Percentiles rank a stretch among this genome's conserved stretches.
Evolutionary conservation across 2,329 filamentous ascomycete genomes (phyloP).

Genomic region (Nemania sp.): DNA sequence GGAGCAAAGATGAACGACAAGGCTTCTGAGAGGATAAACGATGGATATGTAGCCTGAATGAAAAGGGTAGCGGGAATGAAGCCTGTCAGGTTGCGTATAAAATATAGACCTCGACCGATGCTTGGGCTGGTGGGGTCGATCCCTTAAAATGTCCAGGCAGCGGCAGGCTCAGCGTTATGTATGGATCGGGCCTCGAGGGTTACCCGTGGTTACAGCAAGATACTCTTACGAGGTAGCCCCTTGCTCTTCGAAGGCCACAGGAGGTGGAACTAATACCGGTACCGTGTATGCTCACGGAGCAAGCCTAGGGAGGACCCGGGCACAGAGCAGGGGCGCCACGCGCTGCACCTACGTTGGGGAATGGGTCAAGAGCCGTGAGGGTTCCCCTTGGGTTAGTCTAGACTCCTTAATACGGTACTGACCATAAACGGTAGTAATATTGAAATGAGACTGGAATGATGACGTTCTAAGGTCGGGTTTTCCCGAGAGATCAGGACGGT

Average conservation of each 20-base stretch:
- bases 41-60: slow-evolving; percentile 29
- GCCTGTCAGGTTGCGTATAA: slow-evolving; percentile 43
- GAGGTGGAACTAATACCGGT: slow-evolving; percentile 55
- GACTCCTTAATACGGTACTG: slow-evolving; percentile 44
- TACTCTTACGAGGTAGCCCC: slow-evolving; percentile 45
- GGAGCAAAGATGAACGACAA: slow-evolving; percentile 11
- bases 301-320: slow-evolving; percentile 52
- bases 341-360: slow-evolving; percentile 36
- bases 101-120: slow-evolving; percentile 45
- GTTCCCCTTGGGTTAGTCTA: slow-evolving; percentile 37
- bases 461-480: slow-evolving; percentile 42
- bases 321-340: slow-evolving; percentile 49
- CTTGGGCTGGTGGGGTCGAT: slow-evolving; percentile 48
- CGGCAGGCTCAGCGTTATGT: slow-evolving; percentile 48
- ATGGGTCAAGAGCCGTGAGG: slow-evolving; percentile 35
- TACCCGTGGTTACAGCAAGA: slow-evolving; percentile 48
- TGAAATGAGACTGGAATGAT: slow-evolving; percentile 41
- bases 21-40: slow-evolving; percentile 22
- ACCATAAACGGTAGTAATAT: slow-evolving; percentile 47
- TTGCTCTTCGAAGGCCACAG: slow-evolving; percentile 48
- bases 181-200: slow-evolving; percentile 47
- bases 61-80: slow-evolving; percentile 27
- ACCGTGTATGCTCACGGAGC: slow-evolving; percentile 50
- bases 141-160: slow-evolving; percentile 46
- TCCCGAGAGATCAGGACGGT: slow-evolving; percentile 43